Percentiles rank a stretch among this genome's conserved stretches.
Conservation (phyloP, 192 early-diverging fungal genomes). For the Gorgonomyces haynaldii region DNA sequence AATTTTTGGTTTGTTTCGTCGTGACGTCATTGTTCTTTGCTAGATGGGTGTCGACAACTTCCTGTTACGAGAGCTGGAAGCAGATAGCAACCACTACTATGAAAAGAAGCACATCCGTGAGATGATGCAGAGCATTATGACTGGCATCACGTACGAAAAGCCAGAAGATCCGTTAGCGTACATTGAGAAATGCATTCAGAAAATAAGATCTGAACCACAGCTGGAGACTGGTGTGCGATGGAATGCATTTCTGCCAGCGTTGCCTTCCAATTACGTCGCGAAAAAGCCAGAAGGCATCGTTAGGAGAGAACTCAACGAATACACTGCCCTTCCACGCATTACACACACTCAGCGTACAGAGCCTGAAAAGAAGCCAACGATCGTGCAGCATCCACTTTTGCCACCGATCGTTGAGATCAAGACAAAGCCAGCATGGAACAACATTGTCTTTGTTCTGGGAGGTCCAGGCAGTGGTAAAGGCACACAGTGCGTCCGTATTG, state of each 20-base stretch:
- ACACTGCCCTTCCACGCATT: not conserved
- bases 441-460: constrained; percentile 20
- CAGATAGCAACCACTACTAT: no score
- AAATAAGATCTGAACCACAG: constrained; percentile 13
- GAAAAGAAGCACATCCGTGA: constrained; percentile 6
- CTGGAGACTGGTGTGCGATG: not conserved
- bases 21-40: no score
- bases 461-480: constrained; percentile 63
- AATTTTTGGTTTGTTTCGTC: no score
- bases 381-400: not conserved
- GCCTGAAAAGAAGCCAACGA: no score
- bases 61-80: no score
- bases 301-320: not conserved
- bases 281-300: constrained; percentile 1
- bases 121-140: constrained; percentile 27
- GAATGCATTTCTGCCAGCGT: constrained; percentile 2
- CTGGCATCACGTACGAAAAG: constrained; percentile 29
- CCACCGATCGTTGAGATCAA: not conserved
- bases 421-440: not conserved
- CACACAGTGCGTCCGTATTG: constrained; percentile 81
- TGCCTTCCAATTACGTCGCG: not conserved
- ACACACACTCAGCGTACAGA: not conserved
- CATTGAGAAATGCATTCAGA: constrained; percentile 38
- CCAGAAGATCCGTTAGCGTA: constrained; percentile 39
- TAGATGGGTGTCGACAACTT: no score